Evolutionary conservation across 2,329 filamentous ascomycete genomes (phyloP).

Genomic region (Calonectria crousiana): DNA sequence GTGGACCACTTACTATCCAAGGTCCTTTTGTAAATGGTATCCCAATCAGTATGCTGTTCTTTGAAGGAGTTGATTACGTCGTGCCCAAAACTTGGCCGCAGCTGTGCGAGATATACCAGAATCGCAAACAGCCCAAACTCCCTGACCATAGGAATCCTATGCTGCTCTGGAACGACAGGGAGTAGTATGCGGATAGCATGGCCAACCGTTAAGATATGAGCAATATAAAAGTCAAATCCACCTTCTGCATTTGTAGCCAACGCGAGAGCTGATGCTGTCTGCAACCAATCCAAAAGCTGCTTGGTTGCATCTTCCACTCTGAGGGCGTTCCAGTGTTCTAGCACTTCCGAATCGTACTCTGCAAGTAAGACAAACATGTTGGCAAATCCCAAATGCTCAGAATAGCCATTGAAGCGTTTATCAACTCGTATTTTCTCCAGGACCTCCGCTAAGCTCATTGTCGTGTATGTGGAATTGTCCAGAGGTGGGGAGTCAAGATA

Average conservation of each 20-base stretch:
- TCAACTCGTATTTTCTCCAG: not conserved
- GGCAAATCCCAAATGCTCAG: not conserved
- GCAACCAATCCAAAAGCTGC: not conserved
- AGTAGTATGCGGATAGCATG: conserved; percentile 1
- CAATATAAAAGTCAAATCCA: conserved; percentile 1
- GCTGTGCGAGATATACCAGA: not conserved
- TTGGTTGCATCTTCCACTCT: not conserved
- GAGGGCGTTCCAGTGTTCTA: conserved; percentile 9
- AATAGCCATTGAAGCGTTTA: not conserved
- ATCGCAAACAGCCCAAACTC: not conserved
- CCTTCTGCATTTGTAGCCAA: not conserved
- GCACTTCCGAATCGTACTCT: not conserved
- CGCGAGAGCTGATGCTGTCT: not conserved
- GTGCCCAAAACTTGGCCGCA: not conserved
- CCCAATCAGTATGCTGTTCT: not conserved
- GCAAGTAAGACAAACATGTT: not conserved
- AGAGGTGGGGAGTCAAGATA: not conserved
- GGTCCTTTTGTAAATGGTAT: not conserved
- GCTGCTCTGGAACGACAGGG: not conserved
- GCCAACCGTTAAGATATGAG: not conserved
- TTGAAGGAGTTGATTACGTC: not conserved
- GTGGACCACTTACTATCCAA: conserved; percentile 1
- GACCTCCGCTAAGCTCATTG: not conserved
- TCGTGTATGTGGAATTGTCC: not conserved
- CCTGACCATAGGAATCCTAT: not conserved